Base-by-base conservation (phyloP, 2,329 filamentous ascomycete species). In the Fusarium sp. region DNA sequence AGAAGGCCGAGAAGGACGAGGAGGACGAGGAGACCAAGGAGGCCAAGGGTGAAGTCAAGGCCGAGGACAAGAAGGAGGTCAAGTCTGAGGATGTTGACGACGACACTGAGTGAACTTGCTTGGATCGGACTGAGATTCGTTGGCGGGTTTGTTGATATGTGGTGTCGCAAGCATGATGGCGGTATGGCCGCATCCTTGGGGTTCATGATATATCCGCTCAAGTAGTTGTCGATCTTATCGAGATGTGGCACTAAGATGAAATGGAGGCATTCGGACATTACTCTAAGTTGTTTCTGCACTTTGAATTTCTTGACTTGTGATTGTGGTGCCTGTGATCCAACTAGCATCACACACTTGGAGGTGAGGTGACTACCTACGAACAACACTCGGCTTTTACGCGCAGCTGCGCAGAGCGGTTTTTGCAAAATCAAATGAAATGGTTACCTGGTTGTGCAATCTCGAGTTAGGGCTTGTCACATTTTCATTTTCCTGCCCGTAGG, bases 1-100 rank as follows among this genome's bases (percentile, higher is more conserved):
- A 81, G 74, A 80, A 80, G 73, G 74, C 75, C n/a, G 69, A 71
- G 10, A 71, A 78, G 18, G 77, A 80, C 31, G 69, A 71, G 11
- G 72, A 79, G 22, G 77, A 80, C 31, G 69, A 79, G 14, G 75
- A 80, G 25, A 69, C 69, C 6, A 75, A 76, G 22, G 66, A 40
- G 3, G 74, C 69, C 7, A 75, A 76, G 22, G 66, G 38, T 2
- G 74, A 70, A 6, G 56, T 65, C 52, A 74, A 74, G 63, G 25
- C 57, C 3, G 70, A 72, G 50, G 40, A 63, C 20, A 62, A 63
- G 42, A 56, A 54, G 14, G 36, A 22, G 25, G 42, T 45, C 40
- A 50, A 60, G 61, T 38, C 47, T 16, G 63, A 66, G 25, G 65
- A 18, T 16, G 14, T 35, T 6, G 59, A 67, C 65, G 16, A 63